phyloP scores from a whole-genome alignment of 2,329 filamentous ascomycete species.

The Calonectria crousiana region DNA sequence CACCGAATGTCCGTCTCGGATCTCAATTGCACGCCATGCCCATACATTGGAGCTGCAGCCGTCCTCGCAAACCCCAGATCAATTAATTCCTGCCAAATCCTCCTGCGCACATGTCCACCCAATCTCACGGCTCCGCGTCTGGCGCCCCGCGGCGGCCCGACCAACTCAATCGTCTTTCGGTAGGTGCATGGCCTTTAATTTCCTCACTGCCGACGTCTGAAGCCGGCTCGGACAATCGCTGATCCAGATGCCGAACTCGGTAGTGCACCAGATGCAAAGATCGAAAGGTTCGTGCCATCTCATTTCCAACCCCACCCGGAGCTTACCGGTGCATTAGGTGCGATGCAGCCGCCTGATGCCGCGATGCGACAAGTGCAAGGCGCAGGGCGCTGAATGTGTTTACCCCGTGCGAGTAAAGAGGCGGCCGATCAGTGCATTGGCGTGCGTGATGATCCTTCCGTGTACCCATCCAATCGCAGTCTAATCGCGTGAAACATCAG shows the following conservation, averaged over 20 bases:
- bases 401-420: background rate
- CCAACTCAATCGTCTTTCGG: background rate
- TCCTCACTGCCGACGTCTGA: background rate
- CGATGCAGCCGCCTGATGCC: conserved; percentile 7
- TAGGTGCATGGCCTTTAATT: background rate
- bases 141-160: background rate
- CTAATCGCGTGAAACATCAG: background rate
- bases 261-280: conserved; percentile 12
- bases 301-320: background rate
- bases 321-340: background rate
- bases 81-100: background rate
- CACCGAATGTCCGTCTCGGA: conserved; percentile 1
- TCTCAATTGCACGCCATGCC: background rate
- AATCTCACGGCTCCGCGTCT: background rate
- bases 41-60: background rate
- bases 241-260: background rate
- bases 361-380: background rate
- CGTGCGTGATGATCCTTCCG: background rate
- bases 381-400: background rate
- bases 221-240: conserved; percentile 1
- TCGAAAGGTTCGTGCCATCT: conserved; percentile 8
- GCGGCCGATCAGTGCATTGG: background rate
- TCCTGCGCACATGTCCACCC: background rate
- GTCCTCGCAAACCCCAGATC: background rate
- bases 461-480: background rate